phyloP scores from a whole-genome alignment of 2,329 filamentous ascomycete genomes.

The Colletotrichum sp. region DNA sequence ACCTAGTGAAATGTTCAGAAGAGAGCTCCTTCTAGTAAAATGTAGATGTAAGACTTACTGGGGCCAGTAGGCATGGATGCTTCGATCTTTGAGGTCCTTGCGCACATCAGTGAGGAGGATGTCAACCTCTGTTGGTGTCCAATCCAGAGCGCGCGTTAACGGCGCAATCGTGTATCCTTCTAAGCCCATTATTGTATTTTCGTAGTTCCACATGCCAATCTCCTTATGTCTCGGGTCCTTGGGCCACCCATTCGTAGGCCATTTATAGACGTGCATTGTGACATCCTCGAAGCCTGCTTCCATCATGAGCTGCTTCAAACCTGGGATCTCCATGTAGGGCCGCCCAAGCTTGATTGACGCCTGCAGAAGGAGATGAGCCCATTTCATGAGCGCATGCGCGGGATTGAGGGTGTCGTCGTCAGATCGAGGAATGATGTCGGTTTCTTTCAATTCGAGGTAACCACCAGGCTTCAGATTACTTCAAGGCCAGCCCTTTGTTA shows the following conservation, averaged over 20 bases:
- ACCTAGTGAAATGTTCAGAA: neutral
- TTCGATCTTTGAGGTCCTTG: neutral
- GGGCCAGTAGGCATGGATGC: neutral
- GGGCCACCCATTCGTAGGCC: slow-evolving; percentile 41
- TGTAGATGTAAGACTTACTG: neutral
- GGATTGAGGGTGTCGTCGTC: slow-evolving; percentile 25
- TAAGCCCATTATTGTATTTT: slow-evolving; percentile 36
- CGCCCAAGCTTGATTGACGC: slow-evolving; percentile 1
- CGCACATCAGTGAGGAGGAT: slow-evolving; percentile 11
- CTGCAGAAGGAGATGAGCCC: slow-evolving; percentile 37
- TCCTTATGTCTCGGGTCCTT: slow-evolving; percentile 35
- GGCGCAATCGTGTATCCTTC: slow-evolving; percentile 38
- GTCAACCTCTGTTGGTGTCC: slow-evolving; percentile 36
- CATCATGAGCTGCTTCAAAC: neutral
- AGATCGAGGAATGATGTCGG: neutral
- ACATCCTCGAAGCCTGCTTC: slow-evolving; percentile 36
- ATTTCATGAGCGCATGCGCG: slow-evolving; percentile 32
- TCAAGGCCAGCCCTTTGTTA: neutral
- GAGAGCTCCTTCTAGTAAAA: accelerated
- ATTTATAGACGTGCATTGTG: slow-evolving; percentile 30
- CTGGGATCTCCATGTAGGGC: neutral
- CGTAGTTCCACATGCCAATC: slow-evolving; percentile 34
- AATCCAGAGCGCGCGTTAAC: slow-evolving; percentile 35
- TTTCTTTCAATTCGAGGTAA: slow-evolving; percentile 38
- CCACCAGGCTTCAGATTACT: slow-evolving; percentile 43